Evolutionary conservation across 768 basidiomycete genomes (phyloP), one percentile per base, ranked within the genome.

Genomic region (Tylopilus vinaceipallidus): DNA sequence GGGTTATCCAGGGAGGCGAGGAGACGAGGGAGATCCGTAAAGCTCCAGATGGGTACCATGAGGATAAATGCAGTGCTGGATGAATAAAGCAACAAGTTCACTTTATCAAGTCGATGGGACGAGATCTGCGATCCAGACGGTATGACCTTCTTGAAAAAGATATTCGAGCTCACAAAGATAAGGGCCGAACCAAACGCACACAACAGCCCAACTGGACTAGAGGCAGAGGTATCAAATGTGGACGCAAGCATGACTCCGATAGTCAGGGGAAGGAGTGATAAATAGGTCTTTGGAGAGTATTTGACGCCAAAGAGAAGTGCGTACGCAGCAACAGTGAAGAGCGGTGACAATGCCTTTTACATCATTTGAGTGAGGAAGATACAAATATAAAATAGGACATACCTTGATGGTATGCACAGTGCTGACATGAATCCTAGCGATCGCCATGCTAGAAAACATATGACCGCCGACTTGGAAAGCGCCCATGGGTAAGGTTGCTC

Each of bases 351-450:
- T 0, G 97, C 97, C 97, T 98, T 57, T 6, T 43, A 34, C 23
- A 17, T 30, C 12, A 49, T 36, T 46, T 48, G 37, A 53, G 43
- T n/a, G 24, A 47, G 35, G 26, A 42, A 32, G 17, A 37, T 17
- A 47, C 47, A 16, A 47, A 42, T 26, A 34, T 14, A 24, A 43
- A 33, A 26, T 47, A 10, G 11, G 33, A 42, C 40, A 42, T 78
- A 95, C 95, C 85, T 99, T 99, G 71, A 98, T 98, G 40, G 95
- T 98, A 68, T 99, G 97, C 13, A 98, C 94, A 0, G 97, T 99
- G 73, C 90, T 93, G 51, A 99, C 97, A 3, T 90, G 92, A 53
- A 98, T 95, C 43, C 93, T 78, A 42, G 94, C 92, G 45, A 98
- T 99, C 11, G 97, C 97, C 73, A 99, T 86, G 59, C 93, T 95